Evolutionary conservation across 1,139 yeast genomes (phyloP).

Genomic region (Zygoascus meyerae): DNA sequence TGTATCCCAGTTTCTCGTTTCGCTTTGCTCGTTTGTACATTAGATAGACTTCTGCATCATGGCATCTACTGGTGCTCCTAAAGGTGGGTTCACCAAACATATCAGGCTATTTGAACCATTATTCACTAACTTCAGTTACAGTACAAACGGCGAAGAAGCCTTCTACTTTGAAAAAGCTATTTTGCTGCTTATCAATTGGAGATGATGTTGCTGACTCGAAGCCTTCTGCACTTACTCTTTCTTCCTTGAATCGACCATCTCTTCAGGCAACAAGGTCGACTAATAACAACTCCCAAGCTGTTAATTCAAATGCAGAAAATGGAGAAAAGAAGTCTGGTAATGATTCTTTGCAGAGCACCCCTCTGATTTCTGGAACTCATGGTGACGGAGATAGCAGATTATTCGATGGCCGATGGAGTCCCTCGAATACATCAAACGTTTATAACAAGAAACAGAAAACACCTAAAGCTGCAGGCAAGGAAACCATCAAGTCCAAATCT

Average conservation of each 20-base stretch:
- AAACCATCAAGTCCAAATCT: neutral
- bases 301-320: neutral
- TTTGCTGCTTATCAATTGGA: neutral
- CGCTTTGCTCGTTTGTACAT: neutral
- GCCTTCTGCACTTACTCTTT: neutral
- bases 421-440: constrained; percentile 3
- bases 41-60: constrained; percentile 3
- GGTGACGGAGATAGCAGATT: constrained; percentile 5
- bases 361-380: constrained; percentile 4
- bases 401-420: constrained; percentile 10
- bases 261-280: neutral
- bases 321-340: neutral
- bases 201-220: neutral
- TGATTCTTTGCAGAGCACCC: neutral
- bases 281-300: neutral
- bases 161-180: neutral
- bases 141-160: neutral
- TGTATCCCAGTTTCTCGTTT: too few species aligned
- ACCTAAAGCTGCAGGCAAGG: neutral
- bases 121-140: neutral
- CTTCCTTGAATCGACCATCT: neutral
- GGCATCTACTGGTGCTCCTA: neutral
- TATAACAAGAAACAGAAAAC: constrained; percentile 3
- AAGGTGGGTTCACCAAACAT: neutral
- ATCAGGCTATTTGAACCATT: neutral